These are phyloP conservation scores for Acanthochlamys bracteata DNA, from an alignment of 106 monocot genomes.

Conservation along the genomic window DNA sequence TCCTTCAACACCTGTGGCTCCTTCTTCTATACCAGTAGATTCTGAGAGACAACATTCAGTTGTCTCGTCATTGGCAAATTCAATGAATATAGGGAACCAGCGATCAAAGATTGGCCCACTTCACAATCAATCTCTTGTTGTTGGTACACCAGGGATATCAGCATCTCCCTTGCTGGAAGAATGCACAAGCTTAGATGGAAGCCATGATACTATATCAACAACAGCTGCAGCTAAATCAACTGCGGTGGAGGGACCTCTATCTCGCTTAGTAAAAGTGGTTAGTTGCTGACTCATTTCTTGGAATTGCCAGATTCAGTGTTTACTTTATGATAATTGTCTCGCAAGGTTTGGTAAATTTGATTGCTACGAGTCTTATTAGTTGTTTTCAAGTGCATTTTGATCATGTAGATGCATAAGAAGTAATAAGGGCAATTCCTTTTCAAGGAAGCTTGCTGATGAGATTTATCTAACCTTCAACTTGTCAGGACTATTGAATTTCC, in stretches of 20 bases:
- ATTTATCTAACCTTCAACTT: no score
- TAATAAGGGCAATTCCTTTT: no score
- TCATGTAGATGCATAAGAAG: no score
- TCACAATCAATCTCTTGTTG: constrained; percentile 48
- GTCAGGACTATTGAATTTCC: no score
- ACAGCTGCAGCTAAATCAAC: constrained; percentile 25
- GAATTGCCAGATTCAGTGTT: not conserved
- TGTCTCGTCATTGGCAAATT: constrained; percentile 33
- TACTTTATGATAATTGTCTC: not conserved
- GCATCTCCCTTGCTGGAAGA: constrained; percentile 88
- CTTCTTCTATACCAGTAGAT: constrained; percentile 67
- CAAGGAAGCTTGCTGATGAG: no score
- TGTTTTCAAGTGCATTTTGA: no score
- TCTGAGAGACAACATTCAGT: constrained; percentile 46
- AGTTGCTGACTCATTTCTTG: constrained; percentile 12
- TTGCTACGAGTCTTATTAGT: no score
- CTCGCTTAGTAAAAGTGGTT: constrained; percentile 74
- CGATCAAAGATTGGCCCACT: constrained; percentile 16
- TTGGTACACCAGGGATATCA: constrained; percentile 80
- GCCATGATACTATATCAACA: constrained; percentile 29
- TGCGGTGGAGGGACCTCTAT: constrained; percentile 51
- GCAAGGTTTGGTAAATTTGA: no score
- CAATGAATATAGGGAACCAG: constrained; percentile 24
- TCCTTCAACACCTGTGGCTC: constrained; percentile 67
- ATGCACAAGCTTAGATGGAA: constrained; percentile 40